Evolutionary conservation across 768 basidiomycete species (phyloP).

Genomic region (Asterophora lycoperdoides): DNA sequence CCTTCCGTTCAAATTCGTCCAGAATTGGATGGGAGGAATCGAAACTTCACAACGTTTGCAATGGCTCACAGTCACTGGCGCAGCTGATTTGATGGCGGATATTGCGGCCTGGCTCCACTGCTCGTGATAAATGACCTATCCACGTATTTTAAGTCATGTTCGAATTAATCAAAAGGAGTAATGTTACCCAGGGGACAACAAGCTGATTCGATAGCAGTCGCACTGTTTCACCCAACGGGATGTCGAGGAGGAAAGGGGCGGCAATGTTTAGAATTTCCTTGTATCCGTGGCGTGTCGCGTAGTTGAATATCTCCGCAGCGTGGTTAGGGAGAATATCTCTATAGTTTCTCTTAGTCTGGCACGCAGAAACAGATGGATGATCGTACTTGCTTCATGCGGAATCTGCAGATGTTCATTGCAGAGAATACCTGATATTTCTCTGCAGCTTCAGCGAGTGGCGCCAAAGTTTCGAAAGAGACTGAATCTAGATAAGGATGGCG

Average conservation of each 20-base stretch:
- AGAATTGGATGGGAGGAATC: neutral
- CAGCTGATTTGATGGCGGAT: neutral
- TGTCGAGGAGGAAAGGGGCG: neutral
- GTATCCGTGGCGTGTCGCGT: neutral
- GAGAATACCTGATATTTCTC: conserved; percentile 29
- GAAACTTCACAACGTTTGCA: too few relatives aligned
- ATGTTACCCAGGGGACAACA: conserved; percentile 2
- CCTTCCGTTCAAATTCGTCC: neutral
- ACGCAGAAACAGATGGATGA: neutral
- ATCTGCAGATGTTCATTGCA: conserved; percentile 23
- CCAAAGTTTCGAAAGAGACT: conserved; percentile 16
- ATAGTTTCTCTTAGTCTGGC: too few relatives aligned
- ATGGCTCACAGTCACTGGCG: too few relatives aligned
- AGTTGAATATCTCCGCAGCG: neutral
- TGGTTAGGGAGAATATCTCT: neutral
- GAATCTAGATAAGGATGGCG: conserved; percentile 20
- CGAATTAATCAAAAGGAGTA: neutral
- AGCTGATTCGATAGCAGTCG: neutral
- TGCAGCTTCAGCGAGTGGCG: conserved; percentile 25
- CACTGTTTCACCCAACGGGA: neutral
- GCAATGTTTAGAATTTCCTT: neutral
- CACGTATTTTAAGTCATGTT: too few relatives aligned
- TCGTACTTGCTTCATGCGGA: conserved; percentile 22
- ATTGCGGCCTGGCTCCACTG: neutral
- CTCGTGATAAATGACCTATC: neutral